phyloP scores from a whole-genome alignment of 2,329 filamentous ascomycete genomes.

The Lachnellula occidentalis region DNA sequence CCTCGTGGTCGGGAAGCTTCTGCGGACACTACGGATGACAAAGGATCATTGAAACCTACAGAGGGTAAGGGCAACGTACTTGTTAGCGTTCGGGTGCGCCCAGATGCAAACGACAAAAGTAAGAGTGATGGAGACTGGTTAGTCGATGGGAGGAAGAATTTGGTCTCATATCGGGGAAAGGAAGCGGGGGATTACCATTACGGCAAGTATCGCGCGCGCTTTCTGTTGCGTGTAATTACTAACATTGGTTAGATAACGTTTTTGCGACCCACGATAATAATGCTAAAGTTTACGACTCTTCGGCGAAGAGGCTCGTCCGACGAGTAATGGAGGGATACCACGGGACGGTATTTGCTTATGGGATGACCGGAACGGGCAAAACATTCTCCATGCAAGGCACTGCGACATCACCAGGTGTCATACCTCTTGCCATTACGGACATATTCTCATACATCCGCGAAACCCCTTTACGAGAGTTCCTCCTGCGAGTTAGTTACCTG shows the following conservation, averaged over 20 bases:
- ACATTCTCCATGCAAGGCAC: constrained; percentile 99
- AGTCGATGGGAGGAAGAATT: constrained; percentile 75
- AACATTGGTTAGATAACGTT: constrained; percentile 70
- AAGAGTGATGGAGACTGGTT: constrained; percentile 80
- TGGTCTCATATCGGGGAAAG: constrained; percentile 79
- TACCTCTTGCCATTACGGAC: constrained; percentile 93
- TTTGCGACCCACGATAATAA: constrained; percentile 94
- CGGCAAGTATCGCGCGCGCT: constrained; percentile 52
- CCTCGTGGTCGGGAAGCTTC: constrained; percentile 29
- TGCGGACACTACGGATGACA: constrained; percentile 27
- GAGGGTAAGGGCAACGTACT: constrained; percentile 92
- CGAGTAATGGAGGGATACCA: constrained; percentile 99
- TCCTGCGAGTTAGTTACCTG: constrained; percentile 92
- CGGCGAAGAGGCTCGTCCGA: constrained; percentile 87
- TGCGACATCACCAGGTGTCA: constrained; percentile 89
- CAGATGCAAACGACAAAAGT: constrained; percentile 61
- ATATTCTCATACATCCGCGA: constrained; percentile 99
- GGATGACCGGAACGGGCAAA: constrained; percentile 98
- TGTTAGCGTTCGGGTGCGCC: constrained; percentile 89
- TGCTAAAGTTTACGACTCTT: constrained; percentile 87
- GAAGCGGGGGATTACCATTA: constrained; percentile 92
- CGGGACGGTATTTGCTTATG: constrained; percentile 96
- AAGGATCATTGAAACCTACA: constrained; percentile 42
- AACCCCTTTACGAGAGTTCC: constrained; percentile 88
- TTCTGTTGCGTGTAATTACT: not conserved